Base-by-base conservation (phyloP, 257 asterid species). In the Ophiorrhiza pumila region DNA sequence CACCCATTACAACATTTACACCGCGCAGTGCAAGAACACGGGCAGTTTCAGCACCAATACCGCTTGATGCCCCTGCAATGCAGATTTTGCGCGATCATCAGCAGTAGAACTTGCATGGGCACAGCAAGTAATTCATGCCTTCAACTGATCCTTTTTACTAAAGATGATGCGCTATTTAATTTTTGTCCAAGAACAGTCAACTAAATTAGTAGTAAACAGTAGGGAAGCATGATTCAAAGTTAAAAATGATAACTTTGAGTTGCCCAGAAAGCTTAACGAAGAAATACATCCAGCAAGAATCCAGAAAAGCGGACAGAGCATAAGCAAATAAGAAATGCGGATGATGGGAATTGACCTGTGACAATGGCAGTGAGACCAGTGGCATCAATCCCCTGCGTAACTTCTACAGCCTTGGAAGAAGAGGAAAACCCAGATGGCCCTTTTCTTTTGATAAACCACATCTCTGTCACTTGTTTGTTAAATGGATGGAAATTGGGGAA, bases 21-120 rank as follows among this genome's bases (percentile, higher is more conserved):
- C 98, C 98, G 2, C 95, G 96, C 75, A 88, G 62, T 1, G 97
- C 96, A 60, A 91, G 96, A 78, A 89, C 96, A 45, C 97, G 96
- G 4, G 96, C 77, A 4, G 97, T 91, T 79, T 94, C 98, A 27
- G 90, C 59, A 27, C 98, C 98, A 53, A 94, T 91, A 41, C 98
- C 97, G 67, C 97, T 89, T 12, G 96, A 86, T 14, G 97, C 95
- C 81, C 98, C 98, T 91, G 84, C 71, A 78, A 60, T 49, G 4
- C 20, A 64, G n/a, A 32, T 71, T 34, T 25, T 31, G 14, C 12
- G 45, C 61, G 25, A 32, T 46, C 60, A 37, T 32, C 46, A 76
- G 71, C 65, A 14, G 32, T 7, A 14, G 0, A 31, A 4, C 23
- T 14, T 59, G 64, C 31, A 53, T n/a, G n/a, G 29, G 13, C 12